phyloP scores from a whole-genome alignment of 305 asterid species.

The Andrographis paniculata region DNA sequence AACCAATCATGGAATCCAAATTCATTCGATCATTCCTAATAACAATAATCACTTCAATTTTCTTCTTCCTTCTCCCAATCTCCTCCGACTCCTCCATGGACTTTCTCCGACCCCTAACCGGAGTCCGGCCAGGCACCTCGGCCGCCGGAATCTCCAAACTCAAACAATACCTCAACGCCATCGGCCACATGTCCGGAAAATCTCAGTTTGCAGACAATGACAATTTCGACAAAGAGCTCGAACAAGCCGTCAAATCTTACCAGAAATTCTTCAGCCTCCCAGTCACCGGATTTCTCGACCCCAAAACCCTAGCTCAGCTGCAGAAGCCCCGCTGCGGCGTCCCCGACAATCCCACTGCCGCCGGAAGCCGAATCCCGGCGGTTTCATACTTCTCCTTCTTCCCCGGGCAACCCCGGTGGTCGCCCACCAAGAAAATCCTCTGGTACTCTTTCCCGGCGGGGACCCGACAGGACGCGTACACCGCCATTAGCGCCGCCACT shows the following conservation, averaged over 20 bases:
- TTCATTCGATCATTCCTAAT: no score
- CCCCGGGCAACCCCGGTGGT: conserved; percentile 20
- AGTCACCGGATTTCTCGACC: conserved; percentile 13
- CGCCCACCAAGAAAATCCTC: conserved; percentile 5
- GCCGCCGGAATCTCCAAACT: conserved; percentile 12
- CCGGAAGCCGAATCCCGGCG: no score
- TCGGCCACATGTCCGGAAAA: conserved; percentile 19
- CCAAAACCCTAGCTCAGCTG: conserved; percentile 12
- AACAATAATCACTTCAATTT: no score
- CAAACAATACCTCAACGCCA: conserved; percentile 17
- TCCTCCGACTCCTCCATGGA: neutral
- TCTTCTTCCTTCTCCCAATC: no score
- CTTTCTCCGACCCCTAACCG: conserved; percentile 11
- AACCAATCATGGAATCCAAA: no score
- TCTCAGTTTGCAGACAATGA: neutral
- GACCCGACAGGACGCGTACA: neutral
- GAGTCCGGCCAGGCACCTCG: conserved; percentile 14
- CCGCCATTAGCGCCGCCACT: conserved; percentile 8
- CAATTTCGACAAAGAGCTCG: conserved; percentile 18
- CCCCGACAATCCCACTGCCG: conserved; percentile 3
- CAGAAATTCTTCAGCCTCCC: conserved; percentile 21
- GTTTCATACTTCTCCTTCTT: conserved; percentile 14
- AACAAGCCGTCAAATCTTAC: conserved; percentile 15
- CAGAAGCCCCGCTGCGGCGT: conserved; percentile 22
- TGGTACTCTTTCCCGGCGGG: conserved; percentile 17